A percentile compares a stretch with the other conserved stretches of the same genome.
Evolutionary conservation across 768 basidiomycete species (phyloP).

Genomic region (Auricularia auricula-judae): DNA sequence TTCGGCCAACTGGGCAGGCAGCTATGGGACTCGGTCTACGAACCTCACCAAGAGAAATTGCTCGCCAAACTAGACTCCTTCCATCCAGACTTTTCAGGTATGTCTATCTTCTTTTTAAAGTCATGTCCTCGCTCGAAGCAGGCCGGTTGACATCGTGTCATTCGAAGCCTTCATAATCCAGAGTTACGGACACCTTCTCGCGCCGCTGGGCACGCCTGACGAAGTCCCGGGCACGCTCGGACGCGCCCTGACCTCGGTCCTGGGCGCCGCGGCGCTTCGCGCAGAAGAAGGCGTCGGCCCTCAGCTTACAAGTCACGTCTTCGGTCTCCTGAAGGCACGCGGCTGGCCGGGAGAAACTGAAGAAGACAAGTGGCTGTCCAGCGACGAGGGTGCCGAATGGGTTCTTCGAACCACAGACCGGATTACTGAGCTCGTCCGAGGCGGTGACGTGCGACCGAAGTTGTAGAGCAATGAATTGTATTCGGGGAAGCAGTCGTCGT

Average conservation of each 20-base stretch:
- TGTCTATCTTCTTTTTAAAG: slow-evolving; percentile 27
- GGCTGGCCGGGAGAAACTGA: slow-evolving; percentile 41
- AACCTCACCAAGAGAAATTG: slow-evolving; percentile 82
- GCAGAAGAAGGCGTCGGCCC: slow-evolving; percentile 78
- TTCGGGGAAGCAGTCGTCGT: background rate
- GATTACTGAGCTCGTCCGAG: slow-evolving; percentile 61
- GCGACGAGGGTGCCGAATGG: slow-evolving; percentile 84
- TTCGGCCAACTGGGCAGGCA: slow-evolving; percentile 55
- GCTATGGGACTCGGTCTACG: slow-evolving; percentile 82
- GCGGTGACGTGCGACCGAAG: slow-evolving; percentile 37
- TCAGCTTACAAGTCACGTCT: slow-evolving; percentile 80
- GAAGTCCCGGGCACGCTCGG: slow-evolving; percentile 64
- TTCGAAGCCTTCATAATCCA: slow-evolving; percentile 73
- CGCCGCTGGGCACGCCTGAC: slow-evolving; percentile 55
- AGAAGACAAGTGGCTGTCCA: slow-evolving; percentile 72
- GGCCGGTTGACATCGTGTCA: background rate
- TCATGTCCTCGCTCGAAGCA: background rate
- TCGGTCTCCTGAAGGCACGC: slow-evolving; percentile 81
- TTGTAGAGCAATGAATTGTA: slow-evolving; percentile 29
- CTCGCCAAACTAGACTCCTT: slow-evolving; percentile 76
- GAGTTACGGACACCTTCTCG: slow-evolving; percentile 67
- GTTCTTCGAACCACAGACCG: slow-evolving; percentile 74
- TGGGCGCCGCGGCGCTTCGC: slow-evolving; percentile 76
- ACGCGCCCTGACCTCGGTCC: slow-evolving; percentile 72
- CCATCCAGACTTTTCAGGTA: slow-evolving; percentile 91